Percentiles rank a stretch among this genome's conserved stretches.
Evolutionary conservation across 1,284 basidiomycete genomes (phyloP).

Genomic region (Irpex sp.): DNA sequence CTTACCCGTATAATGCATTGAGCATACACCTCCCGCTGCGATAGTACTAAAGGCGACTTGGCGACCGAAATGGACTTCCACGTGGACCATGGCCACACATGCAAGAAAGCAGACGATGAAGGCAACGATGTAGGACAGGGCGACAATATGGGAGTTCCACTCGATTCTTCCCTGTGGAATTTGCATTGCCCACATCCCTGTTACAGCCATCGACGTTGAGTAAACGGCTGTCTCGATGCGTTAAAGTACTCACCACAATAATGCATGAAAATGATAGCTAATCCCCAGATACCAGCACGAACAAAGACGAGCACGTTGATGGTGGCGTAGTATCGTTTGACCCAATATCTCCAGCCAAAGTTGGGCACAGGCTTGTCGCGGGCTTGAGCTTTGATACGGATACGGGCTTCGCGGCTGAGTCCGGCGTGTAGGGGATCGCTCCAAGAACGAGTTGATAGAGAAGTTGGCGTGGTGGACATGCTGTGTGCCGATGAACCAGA

Average conservation of each 20-base stretch:
- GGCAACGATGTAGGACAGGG: constrained; percentile 23
- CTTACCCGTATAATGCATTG: constrained; percentile 28
- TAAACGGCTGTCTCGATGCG: background rate
- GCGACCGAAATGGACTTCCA: constrained; percentile 26
- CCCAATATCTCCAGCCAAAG: constrained; percentile 24
- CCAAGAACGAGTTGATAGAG: constrained; percentile 19
- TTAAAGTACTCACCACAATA: constrained; percentile 20
- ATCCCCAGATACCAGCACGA: constrained; percentile 23
- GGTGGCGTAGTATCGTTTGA: constrained; percentile 17
- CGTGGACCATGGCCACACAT: constrained; percentile 25
- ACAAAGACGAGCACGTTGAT: constrained; percentile 18
- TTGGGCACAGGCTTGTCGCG: constrained; percentile 21
- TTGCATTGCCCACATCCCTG: constrained; percentile 28
- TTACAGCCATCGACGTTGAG: background rate
- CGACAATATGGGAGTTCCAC: constrained; percentile 20
- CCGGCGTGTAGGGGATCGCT: constrained; percentile 23
- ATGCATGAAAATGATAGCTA: constrained; percentile 27
- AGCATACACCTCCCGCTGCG: constrained; percentile 21
- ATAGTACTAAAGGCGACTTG: constrained; percentile 26
- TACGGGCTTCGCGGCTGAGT: constrained; percentile 23
- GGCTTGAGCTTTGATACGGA: constrained; percentile 24
- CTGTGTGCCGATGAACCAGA: constrained; percentile 4
- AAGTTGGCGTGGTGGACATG: constrained; percentile 15
- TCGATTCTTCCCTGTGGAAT: constrained; percentile 23
- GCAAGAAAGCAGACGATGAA: constrained; percentile 23